phyloP scores from a whole-genome alignment of 176 grass and related monocot genomes.

The Zea luxurians region DNA sequence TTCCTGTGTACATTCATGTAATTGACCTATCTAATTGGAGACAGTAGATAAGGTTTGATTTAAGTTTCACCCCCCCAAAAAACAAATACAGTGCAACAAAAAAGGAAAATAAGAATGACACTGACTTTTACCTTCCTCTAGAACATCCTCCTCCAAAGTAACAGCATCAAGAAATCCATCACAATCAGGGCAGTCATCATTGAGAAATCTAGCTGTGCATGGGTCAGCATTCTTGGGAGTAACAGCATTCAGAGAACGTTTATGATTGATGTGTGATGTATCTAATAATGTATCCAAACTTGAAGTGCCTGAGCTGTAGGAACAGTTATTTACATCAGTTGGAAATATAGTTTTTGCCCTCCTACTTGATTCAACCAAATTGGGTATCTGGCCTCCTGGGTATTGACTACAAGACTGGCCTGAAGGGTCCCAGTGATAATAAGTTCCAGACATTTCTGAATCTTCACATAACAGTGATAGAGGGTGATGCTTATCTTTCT shows the following conservation, averaged over 20 bases:
- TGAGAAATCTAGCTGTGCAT: slow-evolving; percentile 45
- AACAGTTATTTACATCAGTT: slow-evolving; percentile 36
- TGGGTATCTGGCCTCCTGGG: slow-evolving; percentile 34
- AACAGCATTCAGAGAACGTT: slow-evolving; percentile 36
- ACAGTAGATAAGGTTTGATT: slow-evolving; percentile 9
- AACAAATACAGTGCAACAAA: background rate
- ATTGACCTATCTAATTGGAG: slow-evolving; percentile 20
- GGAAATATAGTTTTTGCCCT: slow-evolving; percentile 33
- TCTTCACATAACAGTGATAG: slow-evolving; percentile 69
- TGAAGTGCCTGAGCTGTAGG: slow-evolving; percentile 73
- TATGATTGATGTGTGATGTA: slow-evolving; percentile 44
- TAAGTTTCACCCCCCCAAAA: background rate
- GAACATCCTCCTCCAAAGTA: slow-evolving; percentile 46
- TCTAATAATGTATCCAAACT: slow-evolving; percentile 57
- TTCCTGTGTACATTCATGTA: slow-evolving; percentile 18
- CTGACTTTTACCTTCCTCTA: slow-evolving; percentile 59
- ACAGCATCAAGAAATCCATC: slow-evolving; percentile 60
- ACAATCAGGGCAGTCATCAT: slow-evolving; percentile 57
- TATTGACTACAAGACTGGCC: slow-evolving; percentile 46
- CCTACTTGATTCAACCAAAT: slow-evolving; percentile 37
- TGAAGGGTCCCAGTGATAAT: slow-evolving; percentile 54
- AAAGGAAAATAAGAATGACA: slow-evolving; percentile 31
- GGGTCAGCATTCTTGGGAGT: slow-evolving; percentile 43
- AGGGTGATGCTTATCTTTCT: slow-evolving; percentile 64
- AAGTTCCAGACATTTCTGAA: slow-evolving; percentile 66